A percentile compares a stretch with the other conserved stretches of the same genome.
Evolutionary conservation across 2,329 filamentous ascomycete genomes (phyloP).

Genomic region (Herpotrichia juniperi): DNA sequence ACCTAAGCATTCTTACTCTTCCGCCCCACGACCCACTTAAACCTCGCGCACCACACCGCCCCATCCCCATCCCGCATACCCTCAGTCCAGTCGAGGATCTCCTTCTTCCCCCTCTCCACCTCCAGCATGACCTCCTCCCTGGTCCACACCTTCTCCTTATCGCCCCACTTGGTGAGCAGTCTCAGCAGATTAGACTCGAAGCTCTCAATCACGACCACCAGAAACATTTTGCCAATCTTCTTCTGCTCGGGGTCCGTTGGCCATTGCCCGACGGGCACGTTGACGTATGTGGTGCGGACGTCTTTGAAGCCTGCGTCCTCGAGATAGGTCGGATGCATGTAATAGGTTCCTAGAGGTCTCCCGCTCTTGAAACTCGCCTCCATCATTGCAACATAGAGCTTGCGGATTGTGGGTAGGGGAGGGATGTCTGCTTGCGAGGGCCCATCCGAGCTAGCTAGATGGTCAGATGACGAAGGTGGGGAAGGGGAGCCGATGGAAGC

Average conservation of each 20-base stretch:
- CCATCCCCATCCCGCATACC: slow-evolving; percentile 27
- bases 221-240: slow-evolving; percentile 40
- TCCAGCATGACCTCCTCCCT: slow-evolving; percentile 29
- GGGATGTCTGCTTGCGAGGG: slow-evolving; percentile 10
- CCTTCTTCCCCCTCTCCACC: slow-evolving; percentile 29
- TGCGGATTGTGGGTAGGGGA: slow-evolving; percentile 33
- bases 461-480: too few relatives aligned
- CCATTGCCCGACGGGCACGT: slow-evolving; percentile 44
- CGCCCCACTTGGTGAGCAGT: slow-evolving; percentile 36
- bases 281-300: slow-evolving; percentile 47
- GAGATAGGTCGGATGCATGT: slow-evolving; percentile 49
- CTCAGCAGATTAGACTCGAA: slow-evolving; percentile 35
- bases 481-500: not conserved
- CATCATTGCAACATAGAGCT: slow-evolving; percentile 35
- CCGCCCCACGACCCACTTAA: slow-evolving; percentile 43
- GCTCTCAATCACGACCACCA: slow-evolving; percentile 41
- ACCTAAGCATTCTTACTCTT: slow-evolving; percentile 26
- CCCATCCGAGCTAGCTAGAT: slow-evolving; percentile 20
- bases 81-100: slow-evolving; percentile 34
- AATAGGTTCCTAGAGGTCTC: slow-evolving; percentile 49
- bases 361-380: slow-evolving; percentile 49
- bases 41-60: slow-evolving; percentile 42
- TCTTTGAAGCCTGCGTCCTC: slow-evolving; percentile 53
- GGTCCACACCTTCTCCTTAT: slow-evolving; percentile 33
- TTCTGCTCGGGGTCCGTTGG: slow-evolving; percentile 35